A percentile compares a stretch with the other conserved stretches of the same genome.
Evolutionary conservation across 2,329 filamentous ascomycete species (phyloP).

Genomic region (Venturia pyrina): DNA sequence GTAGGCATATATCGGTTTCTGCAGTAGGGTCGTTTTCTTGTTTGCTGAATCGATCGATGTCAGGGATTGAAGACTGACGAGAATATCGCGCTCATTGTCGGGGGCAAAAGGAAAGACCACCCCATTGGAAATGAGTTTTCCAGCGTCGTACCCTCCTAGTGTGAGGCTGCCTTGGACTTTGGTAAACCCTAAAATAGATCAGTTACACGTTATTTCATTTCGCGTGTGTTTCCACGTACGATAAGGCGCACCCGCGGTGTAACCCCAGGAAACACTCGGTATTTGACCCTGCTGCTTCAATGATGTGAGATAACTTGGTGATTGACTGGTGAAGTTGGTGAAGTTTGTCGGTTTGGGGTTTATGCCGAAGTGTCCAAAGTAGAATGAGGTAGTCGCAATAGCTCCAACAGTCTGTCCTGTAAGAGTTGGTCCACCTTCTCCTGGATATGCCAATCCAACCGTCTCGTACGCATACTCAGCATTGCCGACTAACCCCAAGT

Average conservation of each 20-base stretch:
- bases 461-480: conserved; percentile 53
- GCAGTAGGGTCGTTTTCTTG: conserved; percentile 27
- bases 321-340: conserved; percentile 42
- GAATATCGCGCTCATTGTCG: conserved; percentile 48
- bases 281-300: conserved; percentile 51
- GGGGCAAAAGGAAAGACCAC: conserved; percentile 47
- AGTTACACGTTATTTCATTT: background rate
- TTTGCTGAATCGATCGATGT: conserved; percentile 23
- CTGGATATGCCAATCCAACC: conserved; percentile 30
- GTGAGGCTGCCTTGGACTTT: conserved; percentile 42
- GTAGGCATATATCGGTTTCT: conserved; percentile 30
- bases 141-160: conserved; percentile 59
- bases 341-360: conserved; percentile 42
- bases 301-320: conserved; percentile 40
- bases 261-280: conserved; percentile 64
- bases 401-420: conserved; percentile 33
- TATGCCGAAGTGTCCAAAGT: conserved; percentile 38
- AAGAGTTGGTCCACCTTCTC: conserved; percentile 30
- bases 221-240: conserved; percentile 33
- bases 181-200: conserved; percentile 19
- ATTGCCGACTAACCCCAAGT: conserved; percentile 50
- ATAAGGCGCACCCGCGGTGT: conserved; percentile 66
- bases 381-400: conserved; percentile 31
- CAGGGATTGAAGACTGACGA: conserved; percentile 44
- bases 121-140: conserved; percentile 52